Evolutionary conservation across 805 yeast species (phyloP).

Genomic region (Wickerhamiella kurtzmanii): DNA sequence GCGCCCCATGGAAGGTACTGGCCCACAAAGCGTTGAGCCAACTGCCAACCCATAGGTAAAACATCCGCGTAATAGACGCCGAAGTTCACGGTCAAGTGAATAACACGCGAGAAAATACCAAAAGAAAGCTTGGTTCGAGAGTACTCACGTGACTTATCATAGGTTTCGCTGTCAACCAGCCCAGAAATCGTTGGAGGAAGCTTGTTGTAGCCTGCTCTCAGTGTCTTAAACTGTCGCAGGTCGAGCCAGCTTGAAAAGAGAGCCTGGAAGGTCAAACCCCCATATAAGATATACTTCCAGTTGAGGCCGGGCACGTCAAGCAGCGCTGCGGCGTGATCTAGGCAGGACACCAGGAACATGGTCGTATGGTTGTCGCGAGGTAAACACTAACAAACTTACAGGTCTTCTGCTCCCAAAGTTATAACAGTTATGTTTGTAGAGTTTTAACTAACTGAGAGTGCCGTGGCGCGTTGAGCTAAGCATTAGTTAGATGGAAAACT

Average conservation of each 20-base stretch:
- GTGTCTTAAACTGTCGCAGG: conserved; percentile 61
- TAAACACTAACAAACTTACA: no score
- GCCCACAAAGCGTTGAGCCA: conserved; percentile 22
- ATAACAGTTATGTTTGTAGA: no score
- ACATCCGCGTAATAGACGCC: conserved; percentile 46
- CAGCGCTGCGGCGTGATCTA: conserved; percentile 29
- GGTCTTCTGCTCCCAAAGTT: no score
- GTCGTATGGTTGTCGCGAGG: no score
- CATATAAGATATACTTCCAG: conserved; percentile 67
- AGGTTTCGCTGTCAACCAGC: conserved; percentile 59
- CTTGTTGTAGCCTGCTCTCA: conserved; percentile 24
- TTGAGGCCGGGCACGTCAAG: conserved; percentile 57
- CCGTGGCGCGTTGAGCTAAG: no score
- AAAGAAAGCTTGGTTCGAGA: conserved; percentile 67
- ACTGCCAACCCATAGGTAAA: conserved; percentile 49
- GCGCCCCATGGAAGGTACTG: conserved; percentile 26
- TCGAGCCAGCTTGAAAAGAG: conserved; percentile 61
- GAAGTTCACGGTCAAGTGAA: conserved; percentile 42
- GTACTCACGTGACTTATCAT: conserved; percentile 63
- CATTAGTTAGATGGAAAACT: no score
- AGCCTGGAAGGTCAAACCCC: conserved; percentile 63
- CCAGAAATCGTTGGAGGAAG: conserved; percentile 45
- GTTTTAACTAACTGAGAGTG: no score
- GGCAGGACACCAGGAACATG: neutral
- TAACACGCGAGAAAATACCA: conserved; percentile 41